A percentile compares a stretch with the other conserved stretches of the same genome.
phyloP scores from a whole-genome alignment of 139 green algal species.

The Auxenochlorella pyrenoidosa region DNA sequence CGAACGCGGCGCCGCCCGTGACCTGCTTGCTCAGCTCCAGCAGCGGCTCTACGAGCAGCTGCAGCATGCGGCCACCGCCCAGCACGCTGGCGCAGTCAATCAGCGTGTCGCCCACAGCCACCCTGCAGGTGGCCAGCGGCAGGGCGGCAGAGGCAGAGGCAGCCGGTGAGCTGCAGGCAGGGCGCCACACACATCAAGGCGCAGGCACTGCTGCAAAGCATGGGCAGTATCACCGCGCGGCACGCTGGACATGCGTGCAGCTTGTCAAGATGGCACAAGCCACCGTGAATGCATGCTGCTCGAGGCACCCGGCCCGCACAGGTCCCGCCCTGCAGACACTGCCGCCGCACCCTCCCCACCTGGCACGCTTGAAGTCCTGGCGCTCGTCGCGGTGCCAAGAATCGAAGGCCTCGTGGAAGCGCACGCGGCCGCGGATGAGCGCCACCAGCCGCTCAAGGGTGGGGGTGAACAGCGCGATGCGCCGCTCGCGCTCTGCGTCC shows the following conservation, averaged over 20 bases:
- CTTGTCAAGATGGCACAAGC: too few relatives aligned
- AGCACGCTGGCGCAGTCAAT: conserved; percentile 73
- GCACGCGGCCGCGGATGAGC: conserved; percentile 66
- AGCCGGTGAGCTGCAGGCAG: background rate
- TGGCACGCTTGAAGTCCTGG: conserved; percentile 73
- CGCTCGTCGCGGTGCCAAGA: conserved; percentile 70
- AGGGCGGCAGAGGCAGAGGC: background rate
- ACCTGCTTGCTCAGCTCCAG: conserved; percentile 41
- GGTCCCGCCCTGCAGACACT: background rate
- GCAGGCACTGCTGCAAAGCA: too few relatives aligned
- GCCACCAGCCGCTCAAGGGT: conserved; percentile 78
- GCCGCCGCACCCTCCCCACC: conserved; percentile 44
- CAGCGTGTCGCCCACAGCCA: conserved; percentile 74
- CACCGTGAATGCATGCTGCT: too few relatives aligned
- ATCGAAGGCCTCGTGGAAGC: conserved; percentile 57
- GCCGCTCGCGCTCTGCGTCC: conserved; percentile 51
- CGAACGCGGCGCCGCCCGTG: conserved; percentile 47
- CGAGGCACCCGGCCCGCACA: background rate
- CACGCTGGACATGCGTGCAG: background rate
- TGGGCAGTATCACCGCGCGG: too few relatives aligned
- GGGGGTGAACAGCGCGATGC: conserved; percentile 71
- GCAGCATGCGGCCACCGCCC: conserved; percentile 54
- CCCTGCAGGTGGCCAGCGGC: background rate
- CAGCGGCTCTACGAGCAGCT: conserved; percentile 73
- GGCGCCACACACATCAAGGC: too few relatives aligned